Evolutionary conservation across 140 eudicot genomes (phyloP).

Genomic region (Stevia rebaudiana): DNA sequence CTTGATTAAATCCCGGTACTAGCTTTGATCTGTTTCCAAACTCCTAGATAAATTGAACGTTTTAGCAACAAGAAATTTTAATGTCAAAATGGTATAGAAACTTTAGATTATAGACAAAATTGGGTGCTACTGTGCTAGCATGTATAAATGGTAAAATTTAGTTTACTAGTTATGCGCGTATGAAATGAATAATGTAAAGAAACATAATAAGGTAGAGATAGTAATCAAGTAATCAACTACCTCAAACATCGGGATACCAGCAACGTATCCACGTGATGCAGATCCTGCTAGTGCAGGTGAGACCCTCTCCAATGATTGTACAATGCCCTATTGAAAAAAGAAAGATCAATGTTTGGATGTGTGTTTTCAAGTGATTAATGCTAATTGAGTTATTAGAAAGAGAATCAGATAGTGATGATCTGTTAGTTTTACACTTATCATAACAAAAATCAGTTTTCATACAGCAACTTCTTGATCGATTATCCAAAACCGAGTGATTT

Average conservation of each 20-base stretch:
- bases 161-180: no score
- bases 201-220: neutral
- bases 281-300: conserved; percentile 30
- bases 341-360: conserved; percentile 9
- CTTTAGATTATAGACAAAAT: neutral
- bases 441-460: neutral
- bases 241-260: conserved; percentile 25
- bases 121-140: conserved; percentile 8
- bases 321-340: conserved; percentile 27
- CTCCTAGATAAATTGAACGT: conserved; percentile 18
- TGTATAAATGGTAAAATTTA: neutral
- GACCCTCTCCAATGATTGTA: conserved; percentile 19
- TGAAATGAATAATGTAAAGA: neutral
- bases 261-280: conserved; percentile 27
- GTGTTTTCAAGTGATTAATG: neutral
- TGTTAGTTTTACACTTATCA: neutral
- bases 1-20: conserved; percentile 27
- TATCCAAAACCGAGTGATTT: neutral
- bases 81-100: conserved; percentile 1
- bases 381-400: neutral
- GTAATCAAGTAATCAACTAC: neutral
- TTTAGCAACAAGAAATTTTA: neutral
- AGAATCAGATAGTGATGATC: neutral
- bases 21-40: conserved; percentile 25
- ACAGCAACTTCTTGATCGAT: neutral